These are phyloP conservation scores for Boletus pseudopeckii DNA, from an alignment of 768 basidiomycete genomes.

Conservation along the genomic window DNA sequence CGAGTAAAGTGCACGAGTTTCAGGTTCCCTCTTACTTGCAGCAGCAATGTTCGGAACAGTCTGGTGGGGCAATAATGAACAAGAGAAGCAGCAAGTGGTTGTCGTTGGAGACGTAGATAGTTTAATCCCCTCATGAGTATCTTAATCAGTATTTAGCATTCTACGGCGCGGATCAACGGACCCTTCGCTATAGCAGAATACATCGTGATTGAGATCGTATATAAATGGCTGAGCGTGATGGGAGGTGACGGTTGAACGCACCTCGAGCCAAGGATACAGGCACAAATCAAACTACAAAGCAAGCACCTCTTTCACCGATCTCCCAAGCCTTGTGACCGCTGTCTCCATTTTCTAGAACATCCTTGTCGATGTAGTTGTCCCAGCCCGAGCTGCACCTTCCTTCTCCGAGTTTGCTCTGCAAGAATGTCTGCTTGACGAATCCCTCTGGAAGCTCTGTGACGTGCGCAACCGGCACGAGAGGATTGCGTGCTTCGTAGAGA, in stretches of 20 bases:
- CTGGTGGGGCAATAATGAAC: conserved; percentile 15
- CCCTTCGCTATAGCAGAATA: neutral
- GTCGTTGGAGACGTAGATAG: conserved; percentile 15
- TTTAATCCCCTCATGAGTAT: neutral
- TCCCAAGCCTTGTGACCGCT: conserved; percentile 33
- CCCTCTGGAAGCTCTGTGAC: conserved; percentile 29
- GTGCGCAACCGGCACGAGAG: conserved; percentile 20
- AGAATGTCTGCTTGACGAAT: conserved; percentile 27
- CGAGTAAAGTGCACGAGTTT: conserved; percentile 32
- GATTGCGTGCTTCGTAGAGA: conserved; percentile 24
- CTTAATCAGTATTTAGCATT: neutral
- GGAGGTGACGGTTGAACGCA: conserved; percentile 1
- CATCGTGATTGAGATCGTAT: neutral
- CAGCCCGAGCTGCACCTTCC: conserved; percentile 35
- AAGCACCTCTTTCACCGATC: conserved; percentile 26
- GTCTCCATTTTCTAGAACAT: conserved; percentile 29
- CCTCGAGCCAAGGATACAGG: too few species aligned
- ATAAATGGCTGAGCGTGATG: neutral
- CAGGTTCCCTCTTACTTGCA: conserved; percentile 33
- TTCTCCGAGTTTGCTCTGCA: conserved; percentile 29
- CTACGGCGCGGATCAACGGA: neutral
- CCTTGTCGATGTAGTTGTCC: conserved; percentile 29
- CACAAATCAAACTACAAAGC: conserved; percentile 20
- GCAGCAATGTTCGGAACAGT: conserved; percentile 35
- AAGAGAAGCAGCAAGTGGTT: conserved; percentile 21